Evolutionary conservation across 1,284 basidiomycete genomes (phyloP), one percentile per base, ranked within the genome.

Genomic region (Rhodotorula sp.): DNA sequence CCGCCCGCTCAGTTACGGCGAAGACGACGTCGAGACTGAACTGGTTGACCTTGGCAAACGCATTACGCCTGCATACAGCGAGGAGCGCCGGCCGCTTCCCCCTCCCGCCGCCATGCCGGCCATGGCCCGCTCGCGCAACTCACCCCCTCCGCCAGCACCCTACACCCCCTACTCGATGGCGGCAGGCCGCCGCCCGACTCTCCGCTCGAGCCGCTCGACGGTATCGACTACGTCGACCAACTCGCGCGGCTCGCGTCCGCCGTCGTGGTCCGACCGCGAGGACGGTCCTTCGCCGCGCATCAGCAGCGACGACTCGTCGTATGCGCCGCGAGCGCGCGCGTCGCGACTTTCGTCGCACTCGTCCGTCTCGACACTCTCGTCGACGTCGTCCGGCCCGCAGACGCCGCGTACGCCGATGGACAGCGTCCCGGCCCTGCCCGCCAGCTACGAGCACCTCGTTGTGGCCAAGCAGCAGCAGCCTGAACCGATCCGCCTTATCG

Each of bases 291-390:
- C 64, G 36, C 64, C 56, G 0, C 46, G 56, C 3, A 65, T 46
- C 44, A 58, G 39, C 39, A 51, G 46, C 36, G 48, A 25, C 46
- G 56, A 51, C 34, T 41, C 41, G n/a, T n/a, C n/a, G 29, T 50
- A 36, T 19, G 48, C 66, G 19, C 41, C 66, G 19, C 32, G 56
- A 2, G 19, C 36, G n/a, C 59, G 59, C 25, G 37, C 27, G 27
- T 61, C 59, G 13, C 44, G 54, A 15, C 46, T 67, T 5, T 67
- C 60, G 6, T 58, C 56, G 46, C 48, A 36, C 34, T 51, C 46
- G 60, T 61, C 60, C 6, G 27, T 34, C 39, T 61, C 60, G 60
- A 67, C 66, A 3, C 41, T 67, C 41, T 67, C 66, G 37, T 56
- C 66, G 5, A n/a, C 41, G n/a, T 57, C 57, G 25, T 61, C 66